Percentiles rank a stretch among this genome's conserved stretches.
These are phyloP conservation scores for carrot (Daucus carota) DNA, from an alignment of 129 eudicot species.

Conservation along the genomic window DNA sequence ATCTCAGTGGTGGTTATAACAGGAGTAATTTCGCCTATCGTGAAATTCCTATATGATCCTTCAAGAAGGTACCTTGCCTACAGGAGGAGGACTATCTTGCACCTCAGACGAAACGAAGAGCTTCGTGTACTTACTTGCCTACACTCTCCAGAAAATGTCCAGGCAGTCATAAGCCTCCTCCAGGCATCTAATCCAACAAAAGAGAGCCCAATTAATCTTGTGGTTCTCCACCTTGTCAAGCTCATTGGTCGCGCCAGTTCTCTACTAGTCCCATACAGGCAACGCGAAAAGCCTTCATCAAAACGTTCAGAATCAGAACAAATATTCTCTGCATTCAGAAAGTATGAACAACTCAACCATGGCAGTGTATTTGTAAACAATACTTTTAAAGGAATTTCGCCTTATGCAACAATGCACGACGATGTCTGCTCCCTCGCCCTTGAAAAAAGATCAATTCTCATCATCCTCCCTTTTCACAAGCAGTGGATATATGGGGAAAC, in stretches of 20 bases:
- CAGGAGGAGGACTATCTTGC: conserved; percentile 43
- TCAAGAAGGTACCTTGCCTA: conserved; percentile 34
- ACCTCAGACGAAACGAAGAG: conserved; percentile 31
- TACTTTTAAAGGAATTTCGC: conserved; percentile 35
- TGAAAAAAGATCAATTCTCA: conserved; percentile 33
- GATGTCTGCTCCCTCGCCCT: conserved; percentile 45
- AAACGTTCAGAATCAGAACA: conserved; percentile 29
- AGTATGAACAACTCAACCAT: conserved; percentile 18
- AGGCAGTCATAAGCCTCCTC: conserved; percentile 25
- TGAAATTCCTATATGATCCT: conserved; percentile 37
- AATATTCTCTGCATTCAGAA: conserved; percentile 36
- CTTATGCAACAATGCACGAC: conserved; percentile 39
- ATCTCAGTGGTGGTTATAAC: conserved; percentile 33
- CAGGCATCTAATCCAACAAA: conserved; percentile 31
- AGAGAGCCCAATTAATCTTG: conserved; percentile 25
- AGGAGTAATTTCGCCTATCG: conserved; percentile 34
- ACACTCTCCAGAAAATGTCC: conserved; percentile 33
- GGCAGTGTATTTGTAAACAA: conserved; percentile 12
- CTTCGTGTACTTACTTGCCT: conserved; percentile 38
- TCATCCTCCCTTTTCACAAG: conserved; percentile 40
- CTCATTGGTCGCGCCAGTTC: conserved; percentile 28
- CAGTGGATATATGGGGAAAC: conserved; percentile 16
- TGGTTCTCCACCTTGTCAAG: conserved; percentile 32
- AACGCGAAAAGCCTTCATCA: conserved; percentile 15
- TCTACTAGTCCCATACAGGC: conserved; percentile 15